Conservation (phyloP, 768 basidiomycete species). For the Auriscalpium orientale region DNA sequence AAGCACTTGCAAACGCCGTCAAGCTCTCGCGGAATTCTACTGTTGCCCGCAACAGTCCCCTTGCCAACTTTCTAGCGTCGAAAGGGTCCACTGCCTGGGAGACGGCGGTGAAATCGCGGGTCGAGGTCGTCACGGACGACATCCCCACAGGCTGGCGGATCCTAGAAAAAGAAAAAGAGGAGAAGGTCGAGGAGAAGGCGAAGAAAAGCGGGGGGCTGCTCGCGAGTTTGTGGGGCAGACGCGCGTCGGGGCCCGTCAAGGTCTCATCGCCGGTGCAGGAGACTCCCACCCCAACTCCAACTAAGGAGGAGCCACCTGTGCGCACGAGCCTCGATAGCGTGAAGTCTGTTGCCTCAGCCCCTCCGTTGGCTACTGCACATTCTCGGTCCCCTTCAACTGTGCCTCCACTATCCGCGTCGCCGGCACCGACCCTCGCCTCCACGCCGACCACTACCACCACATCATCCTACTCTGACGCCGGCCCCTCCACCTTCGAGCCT, state of each 20-base stretch:
- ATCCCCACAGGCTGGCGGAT: conserved; percentile 70
- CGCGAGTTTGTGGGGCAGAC: conserved; percentile 59
- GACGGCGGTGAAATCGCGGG: conserved; percentile 48
- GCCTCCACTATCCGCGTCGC: neutral
- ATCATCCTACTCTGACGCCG: conserved; percentile 4
- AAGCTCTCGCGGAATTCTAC: conserved; percentile 56
- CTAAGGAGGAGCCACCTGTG: neutral
- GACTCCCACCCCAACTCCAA: neutral
- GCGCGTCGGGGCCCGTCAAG: conserved; percentile 8
- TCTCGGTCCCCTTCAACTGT: neutral
- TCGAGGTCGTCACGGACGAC: conserved; percentile 45
- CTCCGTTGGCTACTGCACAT: neutral
- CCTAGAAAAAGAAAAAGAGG: conserved; percentile 44
- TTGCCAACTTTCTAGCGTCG: conserved; percentile 59
- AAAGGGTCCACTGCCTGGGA: conserved; percentile 79
- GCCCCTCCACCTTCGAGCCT: conserved; percentile 14
- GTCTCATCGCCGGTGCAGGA: neutral
- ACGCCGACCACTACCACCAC: conserved; percentile 12
- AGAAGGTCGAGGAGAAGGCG: conserved; percentile 37
- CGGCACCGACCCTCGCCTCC: neutral
- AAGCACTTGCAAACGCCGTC: conserved; percentile 52
- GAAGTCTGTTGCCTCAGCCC: neutral
- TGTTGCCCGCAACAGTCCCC: conserved; percentile 50
- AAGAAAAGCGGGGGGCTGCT: conserved; percentile 52
- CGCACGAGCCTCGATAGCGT: conserved; percentile 2